Percentiles rank a stretch among this genome's conserved stretches.
phyloP scores from a whole-genome alignment of 2,329 filamentous ascomycete genomes.

The Remersonia thermophila region DNA sequence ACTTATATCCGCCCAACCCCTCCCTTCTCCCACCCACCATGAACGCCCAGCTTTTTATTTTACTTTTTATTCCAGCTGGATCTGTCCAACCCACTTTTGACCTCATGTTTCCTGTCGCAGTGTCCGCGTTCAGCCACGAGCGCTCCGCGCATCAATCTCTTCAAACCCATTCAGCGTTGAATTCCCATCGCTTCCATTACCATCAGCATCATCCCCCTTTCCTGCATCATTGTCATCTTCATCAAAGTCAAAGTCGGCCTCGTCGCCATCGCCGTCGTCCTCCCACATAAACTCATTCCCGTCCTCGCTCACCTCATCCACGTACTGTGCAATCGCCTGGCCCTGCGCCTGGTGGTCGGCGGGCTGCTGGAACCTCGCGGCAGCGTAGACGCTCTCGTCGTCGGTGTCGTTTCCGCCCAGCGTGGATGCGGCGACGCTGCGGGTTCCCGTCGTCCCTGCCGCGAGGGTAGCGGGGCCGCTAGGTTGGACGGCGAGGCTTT shows the following conservation, averaged over 20 bases:
- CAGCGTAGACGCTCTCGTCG: slow-evolving; percentile 17
- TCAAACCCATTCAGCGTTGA: slow-evolving; percentile 16
- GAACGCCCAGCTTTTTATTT: too few relatives aligned
- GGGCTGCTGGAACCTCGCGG: slow-evolving; percentile 25
- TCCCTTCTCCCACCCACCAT: too few relatives aligned
- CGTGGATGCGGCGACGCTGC: slow-evolving; percentile 19
- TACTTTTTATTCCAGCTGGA: too few relatives aligned
- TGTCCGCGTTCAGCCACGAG: neutral
- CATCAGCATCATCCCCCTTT: too few relatives aligned
- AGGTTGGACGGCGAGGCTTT: slow-evolving; percentile 27
- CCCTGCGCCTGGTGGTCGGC: slow-evolving; percentile 19
- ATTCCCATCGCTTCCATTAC: too few relatives aligned
- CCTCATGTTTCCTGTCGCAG: too few relatives aligned
- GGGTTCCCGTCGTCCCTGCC: neutral
- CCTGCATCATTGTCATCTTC: slow-evolving; percentile 12
- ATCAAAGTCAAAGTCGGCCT: neutral
- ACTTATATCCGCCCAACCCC: too few relatives aligned
- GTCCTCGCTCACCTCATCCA: slow-evolving; percentile 4
- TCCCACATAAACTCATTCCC: neutral
- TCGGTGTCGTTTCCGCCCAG: slow-evolving; percentile 20
- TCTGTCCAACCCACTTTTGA: too few relatives aligned
- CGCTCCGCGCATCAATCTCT: slow-evolving; percentile 5
- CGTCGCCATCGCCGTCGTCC: slow-evolving; percentile 1
- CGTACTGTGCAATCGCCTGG: slow-evolving; percentile 12
- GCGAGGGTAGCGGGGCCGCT: slow-evolving; percentile 23